Evolutionary conservation across 768 basidiomycete species (phyloP).

Genomic region (Pleurotus citrinopileatus): DNA sequence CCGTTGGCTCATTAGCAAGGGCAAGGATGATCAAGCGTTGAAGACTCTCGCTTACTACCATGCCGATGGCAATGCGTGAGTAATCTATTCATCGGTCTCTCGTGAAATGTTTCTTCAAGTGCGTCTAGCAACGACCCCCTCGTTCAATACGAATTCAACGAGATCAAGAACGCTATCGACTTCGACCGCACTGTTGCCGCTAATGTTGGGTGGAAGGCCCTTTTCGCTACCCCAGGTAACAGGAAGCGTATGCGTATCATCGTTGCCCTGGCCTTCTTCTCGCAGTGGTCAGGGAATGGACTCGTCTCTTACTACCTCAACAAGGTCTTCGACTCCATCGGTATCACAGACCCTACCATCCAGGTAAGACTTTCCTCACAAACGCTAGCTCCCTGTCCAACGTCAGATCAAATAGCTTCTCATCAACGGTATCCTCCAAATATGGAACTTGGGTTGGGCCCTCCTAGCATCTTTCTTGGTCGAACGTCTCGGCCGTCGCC

Average conservation of each 20-base stretch:
- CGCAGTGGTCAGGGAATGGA: constrained; percentile 75
- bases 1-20: constrained; percentile 23
- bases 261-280: constrained; percentile 56
- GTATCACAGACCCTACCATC: constrained; percentile 26
- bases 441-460: constrained; percentile 54
- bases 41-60: constrained; percentile 54
- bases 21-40: constrained; percentile 43
- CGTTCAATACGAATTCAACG: constrained; percentile 48
- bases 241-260: constrained; percentile 52
- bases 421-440: constrained; percentile 52
- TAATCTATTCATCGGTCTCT: constrained; percentile 12
- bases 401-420: constrained; percentile 32
- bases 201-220: constrained; percentile 45
- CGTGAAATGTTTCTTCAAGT: constrained; percentile 29
- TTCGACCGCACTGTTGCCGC: constrained; percentile 27
- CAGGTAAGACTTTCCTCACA: constrained; percentile 12
- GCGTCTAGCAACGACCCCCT: constrained; percentile 44
- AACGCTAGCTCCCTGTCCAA: constrained; percentile 24
- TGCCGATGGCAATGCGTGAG: constrained; percentile 44
- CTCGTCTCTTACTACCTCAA: constrained; percentile 67
- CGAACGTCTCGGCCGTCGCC: constrained; percentile 47
- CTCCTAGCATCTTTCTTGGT: constrained; percentile 44
- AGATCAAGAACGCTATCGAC: constrained; percentile 54
- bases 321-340: constrained; percentile 50
- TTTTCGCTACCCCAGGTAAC: constrained; percentile 51